A percentile compares a stretch with the other conserved stretches of the same genome.
These are phyloP conservation scores for Huntiella decipiens DNA, from an alignment of 2,329 filamentous ascomycete species.

Conservation along the genomic window DNA sequence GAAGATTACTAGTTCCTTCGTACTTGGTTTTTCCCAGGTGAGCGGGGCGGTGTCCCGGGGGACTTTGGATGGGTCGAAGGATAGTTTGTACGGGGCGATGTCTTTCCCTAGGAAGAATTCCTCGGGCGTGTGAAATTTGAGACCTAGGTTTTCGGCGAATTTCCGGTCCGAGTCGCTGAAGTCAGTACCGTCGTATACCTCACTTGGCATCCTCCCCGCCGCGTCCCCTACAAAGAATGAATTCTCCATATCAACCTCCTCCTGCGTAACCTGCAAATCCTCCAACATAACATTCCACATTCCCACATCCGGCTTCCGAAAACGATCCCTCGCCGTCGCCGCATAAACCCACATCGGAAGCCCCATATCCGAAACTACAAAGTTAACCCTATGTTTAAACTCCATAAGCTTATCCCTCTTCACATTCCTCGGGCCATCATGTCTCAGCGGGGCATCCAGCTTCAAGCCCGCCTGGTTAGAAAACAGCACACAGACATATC, in stretches of 20 bases:
- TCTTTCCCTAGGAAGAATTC: constrained; percentile 66
- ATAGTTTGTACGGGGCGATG: constrained; percentile 43
- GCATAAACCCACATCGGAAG: constrained; percentile 69
- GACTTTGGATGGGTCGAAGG: constrained; percentile 51
- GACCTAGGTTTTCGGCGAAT: constrained; percentile 67
- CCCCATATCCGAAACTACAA: constrained; percentile 51
- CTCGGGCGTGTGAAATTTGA: constrained; percentile 71
- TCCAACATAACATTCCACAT: constrained; percentile 58
- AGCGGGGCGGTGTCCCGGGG: constrained; percentile 14
- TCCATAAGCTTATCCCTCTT: constrained; percentile 40
- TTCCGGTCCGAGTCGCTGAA: constrained; percentile 55
- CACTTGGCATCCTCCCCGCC: constrained; percentile 33
- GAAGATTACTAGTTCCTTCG: constrained; percentile 62
- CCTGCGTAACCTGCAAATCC: constrained; percentile 38
- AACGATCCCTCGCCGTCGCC: constrained; percentile 64
- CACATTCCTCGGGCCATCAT: not conserved
- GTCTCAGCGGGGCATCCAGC: constrained; percentile 45
- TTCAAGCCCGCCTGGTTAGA: constrained; percentile 79
- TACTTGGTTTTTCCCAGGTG: constrained; percentile 40
- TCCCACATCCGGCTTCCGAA: constrained; percentile 67
- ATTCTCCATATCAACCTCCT: constrained; percentile 43
- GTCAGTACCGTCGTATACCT: constrained; percentile 26
- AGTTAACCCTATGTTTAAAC: constrained; percentile 67
- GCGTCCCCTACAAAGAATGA: constrained; percentile 90
- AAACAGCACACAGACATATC: constrained; percentile 58